Evolutionary conservation across 331 rosid genomes (phyloP).

Genomic region (Acacia pycnantha): DNA sequence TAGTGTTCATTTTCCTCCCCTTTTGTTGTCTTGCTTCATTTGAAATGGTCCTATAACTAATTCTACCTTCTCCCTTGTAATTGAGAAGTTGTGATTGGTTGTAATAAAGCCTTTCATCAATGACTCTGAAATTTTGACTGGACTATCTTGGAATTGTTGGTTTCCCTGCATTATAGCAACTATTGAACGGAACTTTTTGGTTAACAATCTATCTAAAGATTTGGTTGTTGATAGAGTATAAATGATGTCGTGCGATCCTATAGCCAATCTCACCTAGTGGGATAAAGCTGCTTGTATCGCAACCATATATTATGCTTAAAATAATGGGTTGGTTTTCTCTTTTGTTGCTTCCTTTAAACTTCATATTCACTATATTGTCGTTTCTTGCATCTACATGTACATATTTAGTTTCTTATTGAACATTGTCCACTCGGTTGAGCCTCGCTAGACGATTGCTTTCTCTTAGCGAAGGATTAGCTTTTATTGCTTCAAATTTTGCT

Average conservation of each 20-base stretch:
- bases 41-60: constrained; percentile 3
- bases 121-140: too few species aligned
- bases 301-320: not conserved
- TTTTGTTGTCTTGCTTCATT: not conserved
- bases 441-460: not conserved
- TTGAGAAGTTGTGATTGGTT: constrained; percentile 2
- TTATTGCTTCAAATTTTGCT: not conserved
- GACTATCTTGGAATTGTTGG: constrained; percentile 2
- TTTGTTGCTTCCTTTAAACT: constrained; percentile 9
- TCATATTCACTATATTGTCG: not conserved
- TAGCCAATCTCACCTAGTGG: too few species aligned
- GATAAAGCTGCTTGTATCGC: too few species aligned
- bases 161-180: not conserved
- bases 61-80: not conserved
- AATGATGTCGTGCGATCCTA: too few species aligned
- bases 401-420: not conserved
- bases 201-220: too few species aligned
- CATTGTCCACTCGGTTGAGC: not conserved
- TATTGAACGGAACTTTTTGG: too few species aligned
- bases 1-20: not conserved
- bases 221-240: too few species aligned
- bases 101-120: too few species aligned
- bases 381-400: constrained; percentile 11
- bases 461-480: not conserved
- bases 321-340: constrained; percentile 2